Percentiles rank a stretch among this genome's conserved stretches.
Conservation (phyloP, 768 basidiomycete genomes). For the Xanthoconium purpureum region DNA sequence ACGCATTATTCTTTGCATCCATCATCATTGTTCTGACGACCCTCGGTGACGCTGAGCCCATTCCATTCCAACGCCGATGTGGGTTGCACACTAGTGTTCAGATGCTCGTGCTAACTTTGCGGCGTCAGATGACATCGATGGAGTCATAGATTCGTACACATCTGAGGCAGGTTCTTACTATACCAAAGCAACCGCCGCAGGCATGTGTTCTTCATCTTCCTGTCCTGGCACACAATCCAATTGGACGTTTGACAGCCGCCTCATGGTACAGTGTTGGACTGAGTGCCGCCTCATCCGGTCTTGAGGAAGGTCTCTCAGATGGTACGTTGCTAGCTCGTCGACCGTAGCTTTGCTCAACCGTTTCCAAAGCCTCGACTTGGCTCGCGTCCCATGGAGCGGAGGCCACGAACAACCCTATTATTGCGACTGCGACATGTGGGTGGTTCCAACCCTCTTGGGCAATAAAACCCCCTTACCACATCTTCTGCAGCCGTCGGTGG, state of each 20-base stretch:
- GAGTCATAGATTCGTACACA: constrained; percentile 38
- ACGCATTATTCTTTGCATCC: constrained; percentile 31
- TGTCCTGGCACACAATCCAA: not conserved
- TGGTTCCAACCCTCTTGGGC: not conserved
- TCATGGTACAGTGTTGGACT: constrained; percentile 15
- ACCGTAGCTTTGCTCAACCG: not conserved
- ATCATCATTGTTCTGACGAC: constrained; percentile 37
- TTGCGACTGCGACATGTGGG: constrained; percentile 27
- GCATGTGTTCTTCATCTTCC: not conserved
- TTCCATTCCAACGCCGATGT: constrained; percentile 44
- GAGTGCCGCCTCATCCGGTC: constrained; percentile 15
- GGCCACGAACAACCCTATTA: constrained; percentile 1
- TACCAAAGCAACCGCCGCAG: constrained; percentile 26
- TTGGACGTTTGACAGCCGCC: constrained; percentile 5
- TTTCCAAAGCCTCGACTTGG: constrained; percentile 18
- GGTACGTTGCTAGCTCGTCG: constrained; percentile 1
- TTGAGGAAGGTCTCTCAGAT: constrained; percentile 20
- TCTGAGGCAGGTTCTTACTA: constrained; percentile 36
- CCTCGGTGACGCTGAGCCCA: constrained; percentile 36
- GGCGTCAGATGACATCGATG: constrained; percentile 31
- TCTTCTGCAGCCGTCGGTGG: constrained; percentile 49
- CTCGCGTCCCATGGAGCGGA: constrained; percentile 3
- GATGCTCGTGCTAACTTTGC: constrained; percentile 2
- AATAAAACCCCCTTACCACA: not conserved
- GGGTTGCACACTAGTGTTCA: constrained; percentile 11